A percentile compares a stretch with the other conserved stretches of the same genome.
phyloP scores from a whole-genome alignment of 768 basidiomycete genomes.

The Boletus vermiculosoides region DNA sequence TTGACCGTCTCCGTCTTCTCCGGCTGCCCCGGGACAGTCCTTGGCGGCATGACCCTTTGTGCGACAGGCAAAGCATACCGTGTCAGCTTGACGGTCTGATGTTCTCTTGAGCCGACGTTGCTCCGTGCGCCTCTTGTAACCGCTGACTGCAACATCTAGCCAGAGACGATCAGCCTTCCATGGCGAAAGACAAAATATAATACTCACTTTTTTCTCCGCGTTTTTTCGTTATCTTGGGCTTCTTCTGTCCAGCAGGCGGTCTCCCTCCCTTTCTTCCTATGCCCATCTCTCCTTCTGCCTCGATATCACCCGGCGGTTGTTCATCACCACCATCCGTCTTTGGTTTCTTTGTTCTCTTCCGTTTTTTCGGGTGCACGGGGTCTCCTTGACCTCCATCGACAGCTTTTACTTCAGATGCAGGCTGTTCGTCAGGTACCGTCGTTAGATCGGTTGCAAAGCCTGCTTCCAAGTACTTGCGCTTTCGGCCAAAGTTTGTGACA shows the following conservation, averaged over 20 bases:
- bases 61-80: constrained; percentile 86
- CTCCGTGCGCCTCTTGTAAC: constrained; percentile 45
- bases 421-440: constrained; percentile 1
- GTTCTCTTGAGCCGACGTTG: constrained; percentile 63
- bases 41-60: constrained; percentile 79
- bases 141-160: constrained; percentile 24
- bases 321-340: constrained; percentile 18
- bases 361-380: constrained; percentile 5
- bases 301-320: constrained; percentile 4
- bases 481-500: constrained; percentile 70
- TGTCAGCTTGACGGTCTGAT: constrained; percentile 51
- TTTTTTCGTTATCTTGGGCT: constrained; percentile 32
- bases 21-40: constrained; percentile 61
- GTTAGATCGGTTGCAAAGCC: constrained; percentile 38
- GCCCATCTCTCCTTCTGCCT: constrained; percentile 16
- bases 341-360: constrained; percentile 52
- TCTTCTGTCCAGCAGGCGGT: neutral
- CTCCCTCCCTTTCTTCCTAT: constrained; percentile 21
- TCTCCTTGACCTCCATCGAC: too few species aligned
- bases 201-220: constrained; percentile 26
- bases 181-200: neutral
- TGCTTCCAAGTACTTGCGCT: constrained; percentile 69
- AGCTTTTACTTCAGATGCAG: too few species aligned
- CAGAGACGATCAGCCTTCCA: constrained; percentile 21
- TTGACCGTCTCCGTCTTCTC: constrained; percentile 24